Percentiles rank a stretch among this genome's conserved stretches.
Conservation (phyloP, 331 rosid genomes). For the Phaseolus coccineus region DNA sequence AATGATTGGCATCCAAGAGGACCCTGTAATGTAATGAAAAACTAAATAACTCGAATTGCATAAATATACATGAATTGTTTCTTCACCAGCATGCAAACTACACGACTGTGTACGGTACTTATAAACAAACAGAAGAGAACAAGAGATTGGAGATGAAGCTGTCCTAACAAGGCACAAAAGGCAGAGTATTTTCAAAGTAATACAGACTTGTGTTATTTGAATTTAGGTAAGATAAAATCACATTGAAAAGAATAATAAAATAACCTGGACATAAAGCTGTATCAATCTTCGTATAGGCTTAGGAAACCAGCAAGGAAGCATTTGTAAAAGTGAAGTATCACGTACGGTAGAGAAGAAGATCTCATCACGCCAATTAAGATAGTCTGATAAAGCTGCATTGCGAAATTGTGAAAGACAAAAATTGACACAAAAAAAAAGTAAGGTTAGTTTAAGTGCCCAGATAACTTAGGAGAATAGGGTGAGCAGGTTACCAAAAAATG, state of each 20-base stretch:
- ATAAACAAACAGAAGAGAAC: constrained; percentile 18
- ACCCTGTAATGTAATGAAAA: constrained; percentile 73
- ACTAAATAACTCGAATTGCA: constrained; percentile 38
- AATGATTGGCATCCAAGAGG: constrained; percentile 93
- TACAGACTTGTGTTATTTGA: constrained; percentile 23
- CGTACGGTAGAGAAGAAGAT: constrained; percentile 84
- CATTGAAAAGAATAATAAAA: constrained; percentile 45
- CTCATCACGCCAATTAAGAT: constrained; percentile 84
- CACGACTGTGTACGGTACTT: constrained; percentile 12
- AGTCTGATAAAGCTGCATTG: constrained; percentile 75
- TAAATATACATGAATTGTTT: constrained; percentile 25
- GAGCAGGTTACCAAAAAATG: constrained; percentile 27
- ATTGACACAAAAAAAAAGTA: constrained; percentile 2
- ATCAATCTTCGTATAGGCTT: constrained; percentile 83
- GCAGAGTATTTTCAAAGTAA: constrained; percentile 30
- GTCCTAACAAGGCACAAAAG: constrained; percentile 30
- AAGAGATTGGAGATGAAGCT: constrained; percentile 20
- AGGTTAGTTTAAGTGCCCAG: constrained; percentile 37
- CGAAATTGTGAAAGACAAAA: constrained; percentile 37
- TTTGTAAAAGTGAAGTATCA: constrained; percentile 92
- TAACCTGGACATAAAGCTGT: constrained; percentile 94
- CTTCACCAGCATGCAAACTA: constrained; percentile 37
- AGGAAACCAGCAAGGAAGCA: constrained; percentile 98
- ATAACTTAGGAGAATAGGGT: constrained; percentile 2
- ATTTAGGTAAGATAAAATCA: constrained; percentile 17